These are phyloP conservation scores for Cymodocea nodosa DNA, from an alignment of 116 monocot species.

Conservation along the genomic window DNA sequence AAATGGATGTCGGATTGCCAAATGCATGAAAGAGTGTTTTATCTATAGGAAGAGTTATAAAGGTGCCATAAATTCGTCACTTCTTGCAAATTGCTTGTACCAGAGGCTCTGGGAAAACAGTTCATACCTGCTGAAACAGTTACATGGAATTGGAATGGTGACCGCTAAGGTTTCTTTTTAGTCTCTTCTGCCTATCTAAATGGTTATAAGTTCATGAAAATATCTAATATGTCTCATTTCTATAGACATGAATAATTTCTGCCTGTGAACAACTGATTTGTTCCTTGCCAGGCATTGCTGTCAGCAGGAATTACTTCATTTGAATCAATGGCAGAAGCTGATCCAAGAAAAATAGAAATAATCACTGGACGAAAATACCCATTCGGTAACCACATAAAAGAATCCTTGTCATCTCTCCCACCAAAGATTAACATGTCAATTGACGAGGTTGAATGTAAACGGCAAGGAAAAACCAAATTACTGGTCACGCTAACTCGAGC, in stretches of 20 bases:
- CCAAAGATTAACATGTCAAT: slow-evolving; percentile 61
- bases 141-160: slow-evolving; percentile 97
- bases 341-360: slow-evolving; percentile 91
- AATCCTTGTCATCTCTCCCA: slow-evolving; percentile 60
- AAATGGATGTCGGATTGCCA: slow-evolving; percentile 89
- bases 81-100: slow-evolving; percentile 78
- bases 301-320: slow-evolving; percentile 70
- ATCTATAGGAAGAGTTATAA: slow-evolving; percentile 78
- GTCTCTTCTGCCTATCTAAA: too few species aligned
- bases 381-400: slow-evolving; percentile 91
- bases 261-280: background rate
- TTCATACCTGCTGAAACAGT: slow-evolving; percentile 82
- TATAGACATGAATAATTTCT: background rate
- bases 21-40: slow-evolving; percentile 96
- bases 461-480: slow-evolving; percentile 51
- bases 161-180: slow-evolving; percentile 77
- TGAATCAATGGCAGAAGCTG: slow-evolving; percentile 60
- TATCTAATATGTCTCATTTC: too few species aligned
- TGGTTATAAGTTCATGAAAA: too few species aligned
- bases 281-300: slow-evolving; percentile 52
- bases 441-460: slow-evolving; percentile 47
- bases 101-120: slow-evolving; percentile 93
- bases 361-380: slow-evolving; percentile 89
- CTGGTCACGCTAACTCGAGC: slow-evolving; percentile 41
- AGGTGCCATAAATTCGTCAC: slow-evolving; percentile 55